These are phyloP conservation scores for Tricholoma terreum DNA, from an alignment of 768 basidiomycete genomes.

Conservation along the genomic window DNA sequence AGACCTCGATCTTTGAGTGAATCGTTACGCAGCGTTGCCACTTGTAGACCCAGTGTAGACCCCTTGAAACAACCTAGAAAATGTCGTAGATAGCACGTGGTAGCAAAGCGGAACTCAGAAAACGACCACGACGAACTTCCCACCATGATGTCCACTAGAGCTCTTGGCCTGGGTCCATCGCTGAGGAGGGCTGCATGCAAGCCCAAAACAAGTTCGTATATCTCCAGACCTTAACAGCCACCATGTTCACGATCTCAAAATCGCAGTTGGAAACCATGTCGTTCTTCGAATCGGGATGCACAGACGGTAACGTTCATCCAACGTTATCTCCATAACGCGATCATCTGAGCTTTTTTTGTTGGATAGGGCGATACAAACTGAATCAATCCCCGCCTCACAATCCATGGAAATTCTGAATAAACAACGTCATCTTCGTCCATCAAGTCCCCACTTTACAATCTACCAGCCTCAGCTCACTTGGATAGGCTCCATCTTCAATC, in stretches of 20 bases:
- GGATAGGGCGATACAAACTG: constrained; percentile 55
- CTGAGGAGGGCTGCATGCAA: constrained; percentile 50
- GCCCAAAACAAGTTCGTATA: constrained; percentile 33
- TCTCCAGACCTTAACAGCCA: not conserved
- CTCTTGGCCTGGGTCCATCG: constrained; percentile 55
- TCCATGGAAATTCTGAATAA: constrained; percentile 70
- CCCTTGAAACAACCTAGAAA: too few species aligned
- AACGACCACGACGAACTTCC: not conserved
- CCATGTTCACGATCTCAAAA: not conserved
- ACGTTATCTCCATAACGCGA: not conserved
- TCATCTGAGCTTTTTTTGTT: not conserved
- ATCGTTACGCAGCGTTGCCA: too few species aligned
- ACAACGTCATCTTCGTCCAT: constrained; percentile 87
- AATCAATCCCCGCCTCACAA: constrained; percentile 61
- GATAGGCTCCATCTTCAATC: constrained; percentile 82
- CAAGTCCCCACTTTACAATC: constrained; percentile 93
- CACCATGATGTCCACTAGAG: constrained; percentile 46
- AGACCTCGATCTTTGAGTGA: too few species aligned
- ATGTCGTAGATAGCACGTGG: too few species aligned
- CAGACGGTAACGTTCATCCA: constrained; percentile 36
- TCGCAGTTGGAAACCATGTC: constrained; percentile 42
- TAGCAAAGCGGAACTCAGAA: too few species aligned
- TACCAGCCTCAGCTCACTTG: constrained; percentile 95
- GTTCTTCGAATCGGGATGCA: constrained; percentile 35
- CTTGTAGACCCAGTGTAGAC: too few species aligned